A percentile compares a stretch with the other conserved stretches of the same genome.
These are phyloP conservation scores for Cydonia oblonga DNA, from an alignment of 331 rosid genomes.

Conservation along the genomic window DNA sequence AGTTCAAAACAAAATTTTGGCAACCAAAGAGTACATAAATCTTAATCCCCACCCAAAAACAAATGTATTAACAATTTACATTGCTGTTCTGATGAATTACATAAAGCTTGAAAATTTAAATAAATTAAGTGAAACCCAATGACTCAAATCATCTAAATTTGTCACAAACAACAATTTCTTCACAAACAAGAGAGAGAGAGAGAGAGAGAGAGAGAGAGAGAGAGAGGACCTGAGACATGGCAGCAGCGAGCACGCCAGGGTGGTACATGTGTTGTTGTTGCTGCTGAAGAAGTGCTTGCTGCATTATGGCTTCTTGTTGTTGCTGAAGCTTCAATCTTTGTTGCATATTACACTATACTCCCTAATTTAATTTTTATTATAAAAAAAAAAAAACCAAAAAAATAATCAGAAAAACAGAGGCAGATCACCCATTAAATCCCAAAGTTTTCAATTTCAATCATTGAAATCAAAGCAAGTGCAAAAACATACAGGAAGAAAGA, in stretches of 20 bases:
- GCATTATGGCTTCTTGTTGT: slow-evolving; percentile 50
- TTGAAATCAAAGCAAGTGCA: neutral
- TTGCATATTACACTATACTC: slow-evolving; percentile 38
- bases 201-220: neutral
- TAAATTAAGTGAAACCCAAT: neutral
- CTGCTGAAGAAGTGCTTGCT: slow-evolving; percentile 66
- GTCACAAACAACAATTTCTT: neutral
- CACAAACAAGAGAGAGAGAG: neutral
- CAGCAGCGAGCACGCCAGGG: slow-evolving; percentile 66
- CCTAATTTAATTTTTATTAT: neutral
- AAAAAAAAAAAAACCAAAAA: neutral
- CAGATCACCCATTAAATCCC: slow-evolving; percentile 3
- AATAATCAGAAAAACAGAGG: neutral
- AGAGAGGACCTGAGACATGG: slow-evolving; percentile 47
- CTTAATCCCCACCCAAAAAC: neutral
- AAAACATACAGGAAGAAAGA: neutral
- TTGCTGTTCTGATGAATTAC: neutral
- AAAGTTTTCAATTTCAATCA: neutral
- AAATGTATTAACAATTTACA: neutral
- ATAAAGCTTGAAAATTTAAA: neutral
- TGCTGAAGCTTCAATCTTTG: slow-evolving; percentile 56
- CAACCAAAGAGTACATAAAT: neutral
- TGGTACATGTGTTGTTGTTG: slow-evolving; percentile 71
- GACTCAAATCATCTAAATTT: neutral
- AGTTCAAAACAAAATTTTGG: neutral